Evolutionary conservation across 2,329 filamentous ascomycete genomes (phyloP), one percentile per base, ranked within the genome.

Genomic region (Fonsecaea erecta): DNA sequence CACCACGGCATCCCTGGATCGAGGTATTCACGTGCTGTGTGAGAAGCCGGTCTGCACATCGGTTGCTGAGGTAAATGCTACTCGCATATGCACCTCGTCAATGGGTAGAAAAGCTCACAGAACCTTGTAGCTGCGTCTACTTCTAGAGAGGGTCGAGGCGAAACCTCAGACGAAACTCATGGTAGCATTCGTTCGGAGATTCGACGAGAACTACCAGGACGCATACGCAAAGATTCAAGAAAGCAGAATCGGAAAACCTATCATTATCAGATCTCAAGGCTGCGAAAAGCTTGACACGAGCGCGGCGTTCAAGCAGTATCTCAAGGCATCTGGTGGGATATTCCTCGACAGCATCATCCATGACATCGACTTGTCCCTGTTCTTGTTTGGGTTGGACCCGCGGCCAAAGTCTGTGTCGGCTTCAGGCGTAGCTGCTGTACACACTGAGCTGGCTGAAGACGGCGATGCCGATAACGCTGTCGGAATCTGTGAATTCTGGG

Each of bases 281-380:
- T 87, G 85, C 75, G 86, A 89, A 74, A 85, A 84, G 71, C 80
- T 84, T 54, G 85, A 87, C 65, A 82, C 85, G 0, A 81, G 80
- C 0, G 86, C 85, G 60, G 88, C 87, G 79, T 88, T 88, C 72
- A 85, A 89, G 56, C 77, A 81, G 32, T 89, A 88, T 74, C 84
- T 86, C 11, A 79, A 85, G 70, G 85, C 83, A 74, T 82, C 78
- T 2, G 86, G 87, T 32, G 86, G 86, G 54, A 87, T 88, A 73
- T 88, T 89, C 70, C 86, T 88, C 61, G 86, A 89, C 77, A 87
- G 84, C 77, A 83, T 83, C 64, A 85, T 89, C 71, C 88, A 90
- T 78, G 88, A 90, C 71, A 90, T 90, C 69, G 86, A 88, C 66
- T 81, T 89, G 1, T 80, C 85, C 0, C 78, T 88, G 1, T 88